A percentile compares a stretch with the other conserved stretches of the same genome.
These are phyloP conservation scores for Curvularia eragrostidis DNA, from an alignment of 2,329 filamentous ascomycete species.

Conservation along the genomic window DNA sequence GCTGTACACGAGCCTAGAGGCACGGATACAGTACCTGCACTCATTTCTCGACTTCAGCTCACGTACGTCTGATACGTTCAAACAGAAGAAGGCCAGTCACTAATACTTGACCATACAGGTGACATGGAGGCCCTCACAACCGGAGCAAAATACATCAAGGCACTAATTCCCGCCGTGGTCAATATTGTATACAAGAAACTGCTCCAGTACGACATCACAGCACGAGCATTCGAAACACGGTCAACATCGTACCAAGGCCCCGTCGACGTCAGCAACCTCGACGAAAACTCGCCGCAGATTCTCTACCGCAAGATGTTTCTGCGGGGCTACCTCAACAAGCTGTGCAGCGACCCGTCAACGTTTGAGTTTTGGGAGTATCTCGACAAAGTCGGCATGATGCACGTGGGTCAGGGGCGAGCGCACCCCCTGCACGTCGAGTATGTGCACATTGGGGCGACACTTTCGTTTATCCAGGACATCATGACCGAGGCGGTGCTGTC, in stretches of 20 bases:
- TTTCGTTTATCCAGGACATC: constrained; percentile 79
- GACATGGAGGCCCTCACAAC: constrained; percentile 74
- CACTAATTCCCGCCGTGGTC: constrained; percentile 81
- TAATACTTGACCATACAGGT: constrained; percentile 43
- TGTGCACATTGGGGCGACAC: constrained; percentile 74
- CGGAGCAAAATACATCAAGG: constrained; percentile 78
- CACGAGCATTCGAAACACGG: constrained; percentile 71
- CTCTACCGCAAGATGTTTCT: constrained; percentile 78
- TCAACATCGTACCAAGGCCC: constrained; percentile 70
- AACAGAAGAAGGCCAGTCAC: not conserved
- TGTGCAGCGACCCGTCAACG: constrained; percentile 76
- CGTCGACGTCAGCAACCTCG: constrained; percentile 64
- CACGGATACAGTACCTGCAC: constrained; percentile 74
- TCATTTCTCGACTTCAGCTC: constrained; percentile 77
- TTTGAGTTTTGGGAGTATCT: constrained; percentile 85
- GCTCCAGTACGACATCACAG: constrained; percentile 80
- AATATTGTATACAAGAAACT: constrained; percentile 87
- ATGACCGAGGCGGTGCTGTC: constrained; percentile 78
- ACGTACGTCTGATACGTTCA: constrained; percentile 56
- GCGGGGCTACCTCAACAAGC: constrained; percentile 74
- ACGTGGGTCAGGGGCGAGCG: constrained; percentile 74
- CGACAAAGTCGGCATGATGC: constrained; percentile 86
- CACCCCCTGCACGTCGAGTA: constrained; percentile 81
- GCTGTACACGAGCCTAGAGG: constrained; percentile 73
- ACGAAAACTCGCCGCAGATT: constrained; percentile 76